Conservation (phyloP, 192 early-diverging fungal genomes). For the Backusella mclennaniae region DNA sequence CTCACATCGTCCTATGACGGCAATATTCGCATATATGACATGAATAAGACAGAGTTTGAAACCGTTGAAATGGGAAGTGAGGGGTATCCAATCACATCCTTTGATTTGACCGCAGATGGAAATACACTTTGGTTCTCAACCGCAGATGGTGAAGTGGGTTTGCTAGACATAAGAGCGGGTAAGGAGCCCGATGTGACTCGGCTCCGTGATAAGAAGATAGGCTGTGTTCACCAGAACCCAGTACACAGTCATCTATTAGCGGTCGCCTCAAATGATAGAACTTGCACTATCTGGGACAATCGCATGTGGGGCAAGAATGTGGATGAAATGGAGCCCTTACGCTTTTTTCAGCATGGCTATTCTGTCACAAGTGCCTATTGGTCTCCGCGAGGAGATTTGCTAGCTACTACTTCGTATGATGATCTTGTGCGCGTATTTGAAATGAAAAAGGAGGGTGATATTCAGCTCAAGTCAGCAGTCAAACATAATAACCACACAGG, state of each 20-base stretch:
- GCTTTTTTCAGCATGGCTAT: slow-evolving; percentile 44
- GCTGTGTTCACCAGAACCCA: slow-evolving; percentile 61
- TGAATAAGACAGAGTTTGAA: slow-evolving; percentile 52
- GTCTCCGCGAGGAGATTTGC: slow-evolving; percentile 55
- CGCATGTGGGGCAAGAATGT: slow-evolving; percentile 40
- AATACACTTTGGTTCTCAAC: slow-evolving; percentile 53
- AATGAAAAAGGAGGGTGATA: neutral
- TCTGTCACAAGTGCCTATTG: slow-evolving; percentile 65
- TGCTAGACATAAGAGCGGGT: slow-evolving; percentile 47
- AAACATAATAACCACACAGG: slow-evolving; percentile 64
- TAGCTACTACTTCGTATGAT: slow-evolving; percentile 59
- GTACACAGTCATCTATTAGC: slow-evolving; percentile 43
- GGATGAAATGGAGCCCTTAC: slow-evolving; percentile 31
- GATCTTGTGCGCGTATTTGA: slow-evolving; percentile 52
- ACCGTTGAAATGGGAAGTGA: slow-evolving; percentile 34
- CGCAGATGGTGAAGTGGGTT: slow-evolving; percentile 46
- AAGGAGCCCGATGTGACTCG: slow-evolving; percentile 16
- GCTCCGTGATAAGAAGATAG: slow-evolving; percentile 56
- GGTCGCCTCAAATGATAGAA: slow-evolving; percentile 53
- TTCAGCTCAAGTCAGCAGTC: slow-evolving; percentile 29
- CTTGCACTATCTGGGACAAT: slow-evolving; percentile 60
- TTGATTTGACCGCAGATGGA: slow-evolving; percentile 30
- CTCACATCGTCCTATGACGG: slow-evolving; percentile 61
- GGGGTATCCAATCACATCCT: slow-evolving; percentile 35
- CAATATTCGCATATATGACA: slow-evolving; percentile 56